A percentile compares a stretch with the other conserved stretches of the same genome.
Evolutionary conservation across 129 eudicot species (phyloP).

Genomic region (Flaveria trinervia): DNA sequence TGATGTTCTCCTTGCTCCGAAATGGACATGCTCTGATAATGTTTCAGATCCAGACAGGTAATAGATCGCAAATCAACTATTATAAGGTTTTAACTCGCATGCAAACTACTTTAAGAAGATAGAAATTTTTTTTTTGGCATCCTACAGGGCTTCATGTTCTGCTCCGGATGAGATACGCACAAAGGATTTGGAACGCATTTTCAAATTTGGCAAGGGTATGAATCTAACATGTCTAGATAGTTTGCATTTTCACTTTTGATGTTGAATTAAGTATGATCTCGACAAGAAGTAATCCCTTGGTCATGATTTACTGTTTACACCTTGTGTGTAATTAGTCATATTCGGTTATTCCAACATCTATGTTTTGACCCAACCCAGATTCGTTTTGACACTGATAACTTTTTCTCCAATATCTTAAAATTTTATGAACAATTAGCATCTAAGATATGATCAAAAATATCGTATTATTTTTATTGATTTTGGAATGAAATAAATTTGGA

Average conservation of each 20-base stretch:
- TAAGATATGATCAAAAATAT: neutral
- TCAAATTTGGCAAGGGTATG: conserved; percentile 55
- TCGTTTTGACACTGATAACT: neutral
- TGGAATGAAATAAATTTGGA: too few relatives aligned
- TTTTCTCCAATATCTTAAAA: too few relatives aligned
- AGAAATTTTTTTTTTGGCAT: neutral
- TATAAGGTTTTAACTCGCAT: neutral
- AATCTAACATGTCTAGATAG: neutral
- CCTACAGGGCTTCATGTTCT: conserved; percentile 70
- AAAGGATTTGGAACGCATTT: conserved; percentile 51
- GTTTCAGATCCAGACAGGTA: neutral
- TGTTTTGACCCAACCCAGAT: neutral
- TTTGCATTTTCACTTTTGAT: too few relatives aligned
- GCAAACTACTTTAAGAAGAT: neutral
- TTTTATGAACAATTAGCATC: neutral
- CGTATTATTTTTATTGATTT: too few relatives aligned
- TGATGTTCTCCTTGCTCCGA: conserved; percentile 7
- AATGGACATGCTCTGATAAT: conserved; percentile 11
- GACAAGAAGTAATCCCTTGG: too few relatives aligned
- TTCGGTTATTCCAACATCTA: neutral
- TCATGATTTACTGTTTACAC: neutral
- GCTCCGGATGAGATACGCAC: conserved; percentile 68
- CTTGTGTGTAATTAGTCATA: neutral
- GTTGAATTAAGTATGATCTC: too few relatives aligned
- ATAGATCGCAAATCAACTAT: neutral